These are phyloP conservation scores for Coffea humblotiana DNA, from an alignment of 305 asterid genomes.

Conservation along the genomic window DNA sequence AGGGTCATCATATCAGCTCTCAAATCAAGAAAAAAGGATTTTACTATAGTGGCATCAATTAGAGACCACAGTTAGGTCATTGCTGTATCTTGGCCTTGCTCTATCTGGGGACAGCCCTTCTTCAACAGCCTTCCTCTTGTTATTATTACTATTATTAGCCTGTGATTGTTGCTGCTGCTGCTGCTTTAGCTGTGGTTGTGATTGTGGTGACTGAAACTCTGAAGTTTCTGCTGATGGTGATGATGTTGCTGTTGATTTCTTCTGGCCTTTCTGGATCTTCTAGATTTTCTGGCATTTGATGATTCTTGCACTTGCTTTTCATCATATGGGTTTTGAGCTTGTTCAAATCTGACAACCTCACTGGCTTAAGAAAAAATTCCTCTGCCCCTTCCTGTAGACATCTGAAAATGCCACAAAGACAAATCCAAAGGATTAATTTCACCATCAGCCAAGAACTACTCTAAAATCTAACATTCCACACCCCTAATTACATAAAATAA, in stretches of 20 bases:
- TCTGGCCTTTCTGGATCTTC: conserved; percentile 30
- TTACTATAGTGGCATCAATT: conserved; percentile 23
- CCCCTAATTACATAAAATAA: background rate
- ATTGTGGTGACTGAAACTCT: conserved; percentile 21
- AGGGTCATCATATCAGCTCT: conserved; percentile 1
- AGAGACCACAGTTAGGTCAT: conserved; percentile 46
- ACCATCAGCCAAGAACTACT: background rate
- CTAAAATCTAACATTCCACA: background rate
- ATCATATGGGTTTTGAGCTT: conserved; percentile 66
- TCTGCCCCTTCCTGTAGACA: conserved; percentile 97
- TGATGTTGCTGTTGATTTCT: conserved; percentile 23
- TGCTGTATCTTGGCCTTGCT: conserved; percentile 65
- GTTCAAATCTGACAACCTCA: conserved; percentile 68
- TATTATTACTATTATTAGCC: conserved; percentile 30
- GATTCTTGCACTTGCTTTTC: conserved; percentile 50
- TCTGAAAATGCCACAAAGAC: conserved; percentile 32
- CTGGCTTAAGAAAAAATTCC: conserved; percentile 81
- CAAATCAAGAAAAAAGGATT: background rate
- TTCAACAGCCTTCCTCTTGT: conserved; percentile 65
- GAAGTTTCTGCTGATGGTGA: conserved; percentile 13
- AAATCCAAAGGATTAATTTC: background rate
- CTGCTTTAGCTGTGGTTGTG: background rate
- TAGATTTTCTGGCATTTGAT: conserved; percentile 31
- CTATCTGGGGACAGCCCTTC: conserved; percentile 62
- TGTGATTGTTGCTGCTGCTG: conserved; percentile 19